A percentile compares a stretch with the other conserved stretches of the same genome.
phyloP scores from a whole-genome alignment of 2,329 filamentous ascomycete genomes.

The Cadophora gregata region DNA sequence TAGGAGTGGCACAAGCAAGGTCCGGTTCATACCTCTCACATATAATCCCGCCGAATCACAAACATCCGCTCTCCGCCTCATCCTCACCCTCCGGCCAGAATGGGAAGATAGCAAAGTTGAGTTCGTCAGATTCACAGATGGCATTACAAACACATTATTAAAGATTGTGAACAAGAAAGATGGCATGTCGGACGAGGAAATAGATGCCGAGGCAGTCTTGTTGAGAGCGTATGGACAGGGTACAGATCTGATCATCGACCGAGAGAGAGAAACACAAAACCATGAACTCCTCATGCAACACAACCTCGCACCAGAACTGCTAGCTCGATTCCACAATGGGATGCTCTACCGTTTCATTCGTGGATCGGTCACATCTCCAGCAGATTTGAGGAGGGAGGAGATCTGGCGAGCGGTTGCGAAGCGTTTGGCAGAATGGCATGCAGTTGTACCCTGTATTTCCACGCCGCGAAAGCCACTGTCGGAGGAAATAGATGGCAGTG shows the following conservation, averaged over 20 bases:
- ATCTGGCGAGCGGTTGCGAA: conserved; percentile 85
- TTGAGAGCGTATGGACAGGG: conserved; percentile 93
- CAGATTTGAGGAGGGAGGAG: conserved; percentile 76
- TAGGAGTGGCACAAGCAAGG: conserved; percentile 41
- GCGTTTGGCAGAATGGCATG: conserved; percentile 92
- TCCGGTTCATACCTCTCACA: conserved; percentile 72
- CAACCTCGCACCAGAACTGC: conserved; percentile 81
- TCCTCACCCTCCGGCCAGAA: conserved; percentile 80
- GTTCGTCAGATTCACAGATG: conserved; percentile 92
- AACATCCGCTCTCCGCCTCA: conserved; percentile 77
- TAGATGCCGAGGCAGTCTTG: conserved; percentile 85
- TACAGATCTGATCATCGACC: conserved; percentile 94
- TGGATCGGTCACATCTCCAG: conserved; percentile 78
- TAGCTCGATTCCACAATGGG: conserved; percentile 94
- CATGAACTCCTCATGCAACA: conserved; percentile 87
- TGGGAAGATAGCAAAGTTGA: conserved; percentile 84
- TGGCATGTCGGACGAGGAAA: conserved; percentile 74
- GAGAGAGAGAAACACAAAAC: conserved; percentile 79
- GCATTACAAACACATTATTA: conserved; percentile 93
- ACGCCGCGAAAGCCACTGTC: conserved; percentile 39
- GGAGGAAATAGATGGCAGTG: conserved; percentile 48
- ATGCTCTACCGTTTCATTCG: conserved; percentile 92
- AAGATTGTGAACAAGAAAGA: conserved; percentile 75
- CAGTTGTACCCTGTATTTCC: conserved; percentile 65
- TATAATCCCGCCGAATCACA: conserved; percentile 82